Percentiles rank a stretch among this genome's conserved stretches.
phyloP scores from a whole-genome alignment of 2,329 filamentous ascomycete genomes.

The Aspergillus udagawae region DNA sequence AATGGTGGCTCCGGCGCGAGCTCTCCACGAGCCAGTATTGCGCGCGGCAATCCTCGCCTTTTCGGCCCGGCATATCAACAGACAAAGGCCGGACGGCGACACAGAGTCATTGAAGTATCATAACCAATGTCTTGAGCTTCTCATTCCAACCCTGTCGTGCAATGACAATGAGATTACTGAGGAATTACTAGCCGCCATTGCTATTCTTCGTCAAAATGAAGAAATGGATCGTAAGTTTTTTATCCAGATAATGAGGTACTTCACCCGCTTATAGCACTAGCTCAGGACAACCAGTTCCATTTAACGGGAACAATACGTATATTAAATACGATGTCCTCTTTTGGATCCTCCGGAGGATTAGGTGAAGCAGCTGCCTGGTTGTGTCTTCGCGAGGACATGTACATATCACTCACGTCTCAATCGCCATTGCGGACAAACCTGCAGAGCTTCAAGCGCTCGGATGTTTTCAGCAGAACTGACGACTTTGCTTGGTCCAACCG shows the following conservation, averaged over 20 bases:
- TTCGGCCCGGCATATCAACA: conserved; percentile 30
- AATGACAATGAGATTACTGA: conserved; percentile 21
- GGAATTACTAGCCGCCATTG: conserved; percentile 29
- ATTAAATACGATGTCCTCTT: conserved; percentile 34
- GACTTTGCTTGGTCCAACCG: conserved; percentile 36
- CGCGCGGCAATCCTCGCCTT: conserved; percentile 32
- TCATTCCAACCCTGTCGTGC: conserved; percentile 31
- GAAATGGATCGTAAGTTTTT: conserved; percentile 26
- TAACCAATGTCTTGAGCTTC: conserved; percentile 29
- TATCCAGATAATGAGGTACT: not conserved
- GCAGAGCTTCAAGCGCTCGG: conserved; percentile 30
- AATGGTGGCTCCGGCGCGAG: conserved; percentile 26
- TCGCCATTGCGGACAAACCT: conserved; percentile 32
- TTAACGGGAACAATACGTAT: conserved; percentile 34
- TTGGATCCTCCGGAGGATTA: conserved; percentile 36
- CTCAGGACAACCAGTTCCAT: conserved; percentile 33
- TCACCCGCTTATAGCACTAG: conserved; percentile 10
- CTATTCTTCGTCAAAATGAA: conserved; percentile 34
- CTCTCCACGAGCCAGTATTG: conserved; percentile 29
- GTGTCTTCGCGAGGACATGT: conserved; percentile 38
- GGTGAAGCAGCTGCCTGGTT: conserved; percentile 40
- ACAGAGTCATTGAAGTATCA: conserved; percentile 31
- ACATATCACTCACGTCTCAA: conserved; percentile 32
- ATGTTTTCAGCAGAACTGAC: conserved; percentile 28
- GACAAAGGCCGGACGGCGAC: conserved; percentile 17